Base-by-base conservation (phyloP, 2,329 filamentous ascomycete genomes). In the Penicillium hesseltinei region DNA sequence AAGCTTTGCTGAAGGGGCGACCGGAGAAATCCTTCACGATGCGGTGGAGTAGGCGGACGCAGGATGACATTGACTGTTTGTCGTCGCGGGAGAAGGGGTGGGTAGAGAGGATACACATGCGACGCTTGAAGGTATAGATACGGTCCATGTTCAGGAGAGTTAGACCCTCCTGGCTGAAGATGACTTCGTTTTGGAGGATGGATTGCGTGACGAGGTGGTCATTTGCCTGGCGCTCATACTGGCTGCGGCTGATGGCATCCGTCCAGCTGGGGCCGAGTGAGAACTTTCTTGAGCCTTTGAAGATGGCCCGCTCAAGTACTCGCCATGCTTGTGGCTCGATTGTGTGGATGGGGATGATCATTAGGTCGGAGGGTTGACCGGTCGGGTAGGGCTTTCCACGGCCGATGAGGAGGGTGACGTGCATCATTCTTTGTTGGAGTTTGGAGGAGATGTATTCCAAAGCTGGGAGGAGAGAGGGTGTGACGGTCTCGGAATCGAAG, bases 131-230 rank as follows among this genome's bases (percentile, higher is more conserved):
- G 15, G 72, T 77, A 56, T 77, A 78, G 55, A 78, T 75, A 39
- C 76, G 75, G 64, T 79, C 76, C 61, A 78, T 74, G 52, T 73
- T 77, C 11, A 79, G 67, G 8, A 79, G 61, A 0, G 76, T 77
- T 35, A 79, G 63, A 2, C 76, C 77, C 57, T 79, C 77, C 44
- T 75, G 72, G 54, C 72, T 75, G 66, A 77, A 78, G 35, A 78
- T 66, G 35, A 78, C 71, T 52, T 78, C 75, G 54, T 78, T 77
- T 58, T 79, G 77, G 39, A 75, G 60, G 40, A 78, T 73, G 7
- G 76, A 78, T 56, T 77, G 75, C 51, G 75, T 69, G 39, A 77
- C 67, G 6, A 78, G 69, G 59, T 77, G 76, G 31, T 75, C 72
- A 51, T 76, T 72, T 51, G 69, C 69, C n/a, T 68, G 63, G 21